Evolutionary conservation across 306 rosid species (phyloP).

Genomic region (Vigna trinervia): DNA sequence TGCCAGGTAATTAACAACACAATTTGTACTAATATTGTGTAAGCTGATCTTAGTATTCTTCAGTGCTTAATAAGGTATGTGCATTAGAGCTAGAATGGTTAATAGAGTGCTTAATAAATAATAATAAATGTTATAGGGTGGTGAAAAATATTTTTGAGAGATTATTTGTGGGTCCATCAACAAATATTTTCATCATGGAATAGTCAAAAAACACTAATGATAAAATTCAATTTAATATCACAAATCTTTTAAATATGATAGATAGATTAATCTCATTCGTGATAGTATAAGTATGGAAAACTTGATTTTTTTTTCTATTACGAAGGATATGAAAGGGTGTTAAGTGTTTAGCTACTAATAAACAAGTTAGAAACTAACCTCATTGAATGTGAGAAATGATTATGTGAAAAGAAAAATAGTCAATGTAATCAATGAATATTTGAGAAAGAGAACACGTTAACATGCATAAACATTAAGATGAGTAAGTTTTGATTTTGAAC

Average conservation of each 20-base stretch:
- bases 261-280: too few species aligned
- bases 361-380: too few species aligned
- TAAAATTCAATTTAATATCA: neutral
- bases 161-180: neutral
- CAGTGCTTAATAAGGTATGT: neutral
- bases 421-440: neutral
- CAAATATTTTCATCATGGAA: neutral
- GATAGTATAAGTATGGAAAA: too few species aligned
- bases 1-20: neutral
- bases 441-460: neutral
- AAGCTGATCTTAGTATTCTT: neutral
- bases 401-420: too few species aligned
- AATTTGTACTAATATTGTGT: neutral
- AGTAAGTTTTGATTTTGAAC: neutral
- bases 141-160: neutral
- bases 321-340: too few species aligned
- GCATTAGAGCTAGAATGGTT: neutral
- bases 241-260: too few species aligned
- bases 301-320: too few species aligned
- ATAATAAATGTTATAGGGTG: neutral
- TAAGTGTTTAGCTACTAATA: too few species aligned
- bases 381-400: too few species aligned
- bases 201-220: slow-evolving; percentile 23
- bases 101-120: neutral
- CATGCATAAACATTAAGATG: neutral